Evolutionary conservation across 805 yeast genomes (phyloP).

Genomic region (Monosporozyma servazzii): DNA sequence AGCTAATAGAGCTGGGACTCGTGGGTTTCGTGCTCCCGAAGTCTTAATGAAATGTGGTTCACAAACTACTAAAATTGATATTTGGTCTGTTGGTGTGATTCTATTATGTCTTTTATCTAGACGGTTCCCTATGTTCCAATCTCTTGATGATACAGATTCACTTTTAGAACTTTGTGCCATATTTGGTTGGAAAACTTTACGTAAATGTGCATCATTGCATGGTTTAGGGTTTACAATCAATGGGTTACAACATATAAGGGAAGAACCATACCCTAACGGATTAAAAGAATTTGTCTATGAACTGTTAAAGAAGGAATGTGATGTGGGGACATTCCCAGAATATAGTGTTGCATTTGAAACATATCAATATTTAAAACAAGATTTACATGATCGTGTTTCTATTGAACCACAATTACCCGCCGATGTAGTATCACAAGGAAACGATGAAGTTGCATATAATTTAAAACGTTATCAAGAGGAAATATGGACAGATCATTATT

Average conservation of each 20-base stretch:
- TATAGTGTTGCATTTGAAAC: constrained; percentile 69
- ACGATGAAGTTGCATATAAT: constrained; percentile 8
- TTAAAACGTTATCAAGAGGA: constrained; percentile 27
- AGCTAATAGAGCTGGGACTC: constrained; percentile 94
- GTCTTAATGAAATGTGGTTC: constrained; percentile 78
- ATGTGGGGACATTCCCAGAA: constrained; percentile 52
- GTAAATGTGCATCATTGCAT: constrained; percentile 71
- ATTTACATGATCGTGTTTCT: constrained; percentile 28
- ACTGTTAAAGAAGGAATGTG: constrained; percentile 27
- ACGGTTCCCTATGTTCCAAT: constrained; percentile 88
- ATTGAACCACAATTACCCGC: constrained; percentile 21
- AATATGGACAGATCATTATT: constrained; percentile 30
- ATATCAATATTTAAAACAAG: constrained; percentile 35
- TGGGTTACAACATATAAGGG: constrained; percentile 37
- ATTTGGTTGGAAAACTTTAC: constrained; percentile 67
- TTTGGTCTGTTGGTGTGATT: constrained; percentile 91
- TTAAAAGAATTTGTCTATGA: constrained; percentile 25
- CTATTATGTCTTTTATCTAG: constrained; percentile 66
- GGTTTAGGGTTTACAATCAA: constrained; percentile 78
- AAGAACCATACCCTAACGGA: constrained; percentile 31
- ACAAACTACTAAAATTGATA: constrained; percentile 73
- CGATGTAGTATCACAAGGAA: background rate
- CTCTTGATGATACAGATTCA: constrained; percentile 90
- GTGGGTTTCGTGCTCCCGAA: constrained; percentile 94
- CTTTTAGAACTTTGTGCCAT: constrained; percentile 72